A percentile compares a stretch with the other conserved stretches of the same genome.
phyloP scores from a whole-genome alignment of 352 stramenopile species.

The Phytophthora quininea region DNA sequence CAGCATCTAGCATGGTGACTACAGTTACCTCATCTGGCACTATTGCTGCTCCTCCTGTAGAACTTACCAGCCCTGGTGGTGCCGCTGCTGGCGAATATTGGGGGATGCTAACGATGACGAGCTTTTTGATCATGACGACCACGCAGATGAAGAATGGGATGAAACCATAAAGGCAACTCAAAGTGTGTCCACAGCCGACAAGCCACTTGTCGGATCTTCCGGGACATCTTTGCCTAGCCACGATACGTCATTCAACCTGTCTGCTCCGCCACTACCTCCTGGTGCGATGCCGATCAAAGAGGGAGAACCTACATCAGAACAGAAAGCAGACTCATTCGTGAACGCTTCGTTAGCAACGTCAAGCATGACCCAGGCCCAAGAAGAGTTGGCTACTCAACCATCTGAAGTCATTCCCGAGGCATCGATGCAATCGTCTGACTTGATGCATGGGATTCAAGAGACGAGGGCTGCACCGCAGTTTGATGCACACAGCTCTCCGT shows the following conservation, averaged over 20 bases:
- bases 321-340: conserved; percentile 5
- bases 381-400: conserved; percentile 6
- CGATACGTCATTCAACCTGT: conserved; percentile 15
- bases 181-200: conserved; percentile 17
- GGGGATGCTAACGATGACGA: conserved; percentile 62
- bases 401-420: conserved; percentile 3
- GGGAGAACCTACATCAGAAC: not conserved
- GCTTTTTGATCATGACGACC: conserved; percentile 67
- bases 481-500: conserved; percentile 18
- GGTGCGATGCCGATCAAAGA: conserved; percentile 9
- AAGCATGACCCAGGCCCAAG: conserved; percentile 1
- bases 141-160: conserved; percentile 48
- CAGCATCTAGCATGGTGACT: not conserved
- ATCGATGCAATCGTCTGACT: conserved; percentile 2
- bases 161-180: conserved; percentile 35
- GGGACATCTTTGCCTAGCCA: conserved; percentile 6
- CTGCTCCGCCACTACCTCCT: conserved; percentile 14
- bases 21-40: conserved; percentile 12
- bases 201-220: conserved; percentile 13
- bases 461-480: conserved; percentile 13
- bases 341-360: conserved; percentile 5
- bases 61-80: conserved; percentile 39
- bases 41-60: conserved; percentile 25
- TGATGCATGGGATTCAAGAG: conserved; percentile 7
- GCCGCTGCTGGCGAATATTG: conserved; percentile 64